Percentiles rank a stretch among this genome's conserved stretches.
Evolutionary conservation across 1,139 yeast genomes (phyloP).

Genomic region (Nakaseomyces uthaithaninus): DNA sequence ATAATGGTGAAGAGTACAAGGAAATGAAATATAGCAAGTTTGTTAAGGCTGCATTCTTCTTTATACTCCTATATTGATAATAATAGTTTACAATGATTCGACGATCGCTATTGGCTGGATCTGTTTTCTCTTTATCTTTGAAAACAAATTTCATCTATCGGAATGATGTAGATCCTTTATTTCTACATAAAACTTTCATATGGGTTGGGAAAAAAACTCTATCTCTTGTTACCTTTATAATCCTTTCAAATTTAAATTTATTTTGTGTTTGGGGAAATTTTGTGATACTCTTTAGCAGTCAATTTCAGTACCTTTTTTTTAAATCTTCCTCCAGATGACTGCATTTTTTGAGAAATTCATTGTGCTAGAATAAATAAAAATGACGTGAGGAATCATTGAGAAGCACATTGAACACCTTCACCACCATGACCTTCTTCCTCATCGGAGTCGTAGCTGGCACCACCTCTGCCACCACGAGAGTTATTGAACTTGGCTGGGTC

Average conservation of each 20-base stretch:
- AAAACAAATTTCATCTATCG: not conserved
- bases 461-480: constrained; percentile 37
- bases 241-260: not conserved
- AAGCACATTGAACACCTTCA: constrained; percentile 84
- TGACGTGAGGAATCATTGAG: constrained; percentile 43
- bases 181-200: constrained; percentile 1
- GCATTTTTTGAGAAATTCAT: constrained; percentile 25
- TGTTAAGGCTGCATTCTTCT: constrained; percentile 5
- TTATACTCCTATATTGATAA: constrained; percentile 3
- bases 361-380: no score
- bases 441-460: constrained; percentile 47
- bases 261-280: not conserved
- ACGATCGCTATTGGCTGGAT: not conserved
- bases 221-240: not conserved
- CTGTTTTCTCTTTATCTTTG: constrained; percentile 1
- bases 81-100: constrained; percentile 6
- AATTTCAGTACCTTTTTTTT: not conserved
- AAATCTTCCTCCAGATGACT: not conserved
- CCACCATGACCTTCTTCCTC: constrained; percentile 59
- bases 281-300: no score
- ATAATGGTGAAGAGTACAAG: not conserved
- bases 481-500: constrained; percentile 55
- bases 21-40: not conserved
- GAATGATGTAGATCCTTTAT: not conserved
- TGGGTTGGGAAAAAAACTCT: constrained; percentile 1